Evolutionary conservation across 225 moss, liverwort and hornwort genomes (phyloP).

Genomic region (Marchantia polymorpha): DNA sequence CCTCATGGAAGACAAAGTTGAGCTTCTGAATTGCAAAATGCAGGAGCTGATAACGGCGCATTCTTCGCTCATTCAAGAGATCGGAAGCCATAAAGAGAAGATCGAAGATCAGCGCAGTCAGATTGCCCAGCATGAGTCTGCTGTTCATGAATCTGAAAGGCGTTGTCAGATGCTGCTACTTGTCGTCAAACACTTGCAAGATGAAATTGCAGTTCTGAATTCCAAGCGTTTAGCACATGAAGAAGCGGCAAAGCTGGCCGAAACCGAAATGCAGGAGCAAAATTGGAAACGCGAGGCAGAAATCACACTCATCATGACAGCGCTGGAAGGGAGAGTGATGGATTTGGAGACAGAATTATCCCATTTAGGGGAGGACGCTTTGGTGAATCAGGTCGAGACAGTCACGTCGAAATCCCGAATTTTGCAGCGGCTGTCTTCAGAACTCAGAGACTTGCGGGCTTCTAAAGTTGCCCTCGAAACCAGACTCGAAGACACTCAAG

Average conservation of each 20-base stretch:
- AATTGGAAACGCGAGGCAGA: conserved; percentile 21
- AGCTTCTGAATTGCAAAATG: conserved; percentile 8
- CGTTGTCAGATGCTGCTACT: background rate
- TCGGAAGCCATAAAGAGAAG: conserved; percentile 6
- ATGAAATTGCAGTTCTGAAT: conserved; percentile 1
- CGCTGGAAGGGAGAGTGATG: conserved; percentile 11
- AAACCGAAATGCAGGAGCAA: conserved; percentile 13
- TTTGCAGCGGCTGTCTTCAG: background rate
- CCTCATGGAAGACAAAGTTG: background rate
- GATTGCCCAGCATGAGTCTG: background rate
- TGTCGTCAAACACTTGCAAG: conserved; percentile 1
- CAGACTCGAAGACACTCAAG: background rate
- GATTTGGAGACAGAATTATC: conserved; percentile 18
- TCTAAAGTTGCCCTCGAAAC: conserved; percentile 8
- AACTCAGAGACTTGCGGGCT: conserved; percentile 6
- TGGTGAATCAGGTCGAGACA: background rate
- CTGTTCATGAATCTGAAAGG: conserved; percentile 11
- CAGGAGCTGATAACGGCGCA: conserved; percentile 13
- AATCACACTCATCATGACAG: conserved; percentile 2
- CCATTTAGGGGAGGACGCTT: background rate
- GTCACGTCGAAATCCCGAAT: background rate
- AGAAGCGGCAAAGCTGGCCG: conserved; percentile 1
- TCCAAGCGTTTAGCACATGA: conserved; percentile 8
- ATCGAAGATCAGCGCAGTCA: conserved; percentile 9
- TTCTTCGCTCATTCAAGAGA: conserved; percentile 5